A percentile compares a stretch with the other conserved stretches of the same genome.
phyloP scores from a whole-genome alignment of 1,139 yeast species.

The Scheffersomyces illinoinensis region DNA sequence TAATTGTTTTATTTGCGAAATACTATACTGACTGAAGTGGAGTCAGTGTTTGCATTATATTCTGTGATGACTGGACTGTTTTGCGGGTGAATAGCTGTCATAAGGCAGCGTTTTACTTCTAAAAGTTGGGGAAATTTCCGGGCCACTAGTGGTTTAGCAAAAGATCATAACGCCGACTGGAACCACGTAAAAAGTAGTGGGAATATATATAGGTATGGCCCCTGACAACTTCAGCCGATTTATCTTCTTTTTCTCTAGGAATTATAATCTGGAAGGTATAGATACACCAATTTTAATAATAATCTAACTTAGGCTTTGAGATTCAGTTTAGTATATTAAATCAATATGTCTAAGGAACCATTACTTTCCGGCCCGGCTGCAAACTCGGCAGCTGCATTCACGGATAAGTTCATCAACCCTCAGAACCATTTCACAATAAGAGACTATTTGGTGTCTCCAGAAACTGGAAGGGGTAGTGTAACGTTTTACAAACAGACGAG shows the following conservation, averaged over 20 bases:
- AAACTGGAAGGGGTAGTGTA: not conserved
- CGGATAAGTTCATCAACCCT: not conserved
- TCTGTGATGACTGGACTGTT: not conserved
- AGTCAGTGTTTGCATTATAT: not conserved
- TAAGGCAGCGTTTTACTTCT: not conserved
- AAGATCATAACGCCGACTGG: not conserved
- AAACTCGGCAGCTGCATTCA: not conserved
- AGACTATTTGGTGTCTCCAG: not conserved
- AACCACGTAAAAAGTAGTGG: not conserved
- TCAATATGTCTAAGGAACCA: constrained; percentile 1
- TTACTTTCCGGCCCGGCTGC: not conserved
- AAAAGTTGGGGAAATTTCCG: not conserved
- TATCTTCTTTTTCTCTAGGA: no score
- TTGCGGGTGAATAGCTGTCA: not conserved
- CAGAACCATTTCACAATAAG: not conserved
- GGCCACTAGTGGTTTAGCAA: not conserved
- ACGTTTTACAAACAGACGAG: not conserved
- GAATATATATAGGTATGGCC: not conserved
- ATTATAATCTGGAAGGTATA: not conserved
- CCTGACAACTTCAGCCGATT: not conserved
- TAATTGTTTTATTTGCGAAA: no score
- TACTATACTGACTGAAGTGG: not conserved
- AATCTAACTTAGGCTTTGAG: not conserved
- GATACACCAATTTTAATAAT: not conserved
- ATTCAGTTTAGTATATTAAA: not conserved